Conservation (phyloP, 139 green algal genomes). For the Chlorella sp. region DNA sequence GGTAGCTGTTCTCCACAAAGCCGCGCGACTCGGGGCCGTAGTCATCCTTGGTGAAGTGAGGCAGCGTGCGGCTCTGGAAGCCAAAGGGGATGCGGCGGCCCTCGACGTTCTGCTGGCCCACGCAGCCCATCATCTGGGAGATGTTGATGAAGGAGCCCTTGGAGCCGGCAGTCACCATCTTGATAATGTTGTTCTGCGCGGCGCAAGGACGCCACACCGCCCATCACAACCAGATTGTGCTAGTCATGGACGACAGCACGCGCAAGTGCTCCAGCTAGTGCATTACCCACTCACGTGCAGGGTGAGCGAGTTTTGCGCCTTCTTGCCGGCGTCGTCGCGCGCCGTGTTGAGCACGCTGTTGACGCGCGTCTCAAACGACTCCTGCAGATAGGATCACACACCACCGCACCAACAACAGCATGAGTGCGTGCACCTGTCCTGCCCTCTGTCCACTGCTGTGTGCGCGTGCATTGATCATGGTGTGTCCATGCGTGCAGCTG, state of each 20-base stretch:
- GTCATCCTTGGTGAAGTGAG: constrained; percentile 94
- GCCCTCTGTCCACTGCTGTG: not conserved
- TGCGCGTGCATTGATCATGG: no score
- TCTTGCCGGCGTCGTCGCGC: constrained; percentile 80
- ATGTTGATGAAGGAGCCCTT: constrained; percentile 99
- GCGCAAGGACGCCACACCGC: no score
- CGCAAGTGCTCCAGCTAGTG: no score
- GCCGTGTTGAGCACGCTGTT: constrained; percentile 86
- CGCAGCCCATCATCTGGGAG: constrained; percentile 99
- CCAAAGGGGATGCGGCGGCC: constrained; percentile 98
- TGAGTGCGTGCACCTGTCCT: not conserved
- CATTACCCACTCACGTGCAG: constrained; percentile 40
- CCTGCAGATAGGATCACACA: constrained; percentile 33
- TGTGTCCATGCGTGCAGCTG: no score
- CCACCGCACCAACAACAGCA: not conserved
- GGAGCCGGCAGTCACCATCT: constrained; percentile 92
- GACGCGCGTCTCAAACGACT: constrained; percentile 91
- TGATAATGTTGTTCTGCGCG: constrained; percentile 97
- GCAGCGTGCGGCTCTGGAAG: constrained; percentile 87
- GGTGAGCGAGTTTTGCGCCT: constrained; percentile 76
- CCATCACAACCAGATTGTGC: no score
- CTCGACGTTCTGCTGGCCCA: constrained; percentile 99
- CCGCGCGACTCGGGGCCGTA: constrained; percentile 90
- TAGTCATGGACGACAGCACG: no score
- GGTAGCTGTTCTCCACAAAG: constrained; percentile 99